phyloP scores from a whole-genome alignment of 2,329 filamentous ascomycete species.

The Annulohypoxylon truncatum region DNA sequence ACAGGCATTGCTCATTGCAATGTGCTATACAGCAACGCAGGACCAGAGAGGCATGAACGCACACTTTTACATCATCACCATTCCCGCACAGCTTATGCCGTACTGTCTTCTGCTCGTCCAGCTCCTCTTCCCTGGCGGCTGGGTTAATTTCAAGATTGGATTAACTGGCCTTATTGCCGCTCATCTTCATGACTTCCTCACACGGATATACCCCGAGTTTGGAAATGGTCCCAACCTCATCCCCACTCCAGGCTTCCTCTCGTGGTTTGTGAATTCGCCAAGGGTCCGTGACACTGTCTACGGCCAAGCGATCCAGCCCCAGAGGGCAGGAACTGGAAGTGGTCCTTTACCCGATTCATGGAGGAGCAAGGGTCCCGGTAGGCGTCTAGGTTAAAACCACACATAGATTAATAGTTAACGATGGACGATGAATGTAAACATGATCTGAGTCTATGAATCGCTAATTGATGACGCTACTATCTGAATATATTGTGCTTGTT shows the following conservation, averaged over 20 bases:
- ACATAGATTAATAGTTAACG: not conserved
- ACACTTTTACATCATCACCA: slow-evolving; percentile 83
- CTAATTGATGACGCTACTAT: no score
- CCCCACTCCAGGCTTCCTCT: slow-evolving; percentile 78
- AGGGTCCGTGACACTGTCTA: slow-evolving; percentile 64
- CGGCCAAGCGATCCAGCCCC: slow-evolving; percentile 69
- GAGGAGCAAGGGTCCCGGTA: slow-evolving; percentile 71
- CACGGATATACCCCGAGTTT: slow-evolving; percentile 87
- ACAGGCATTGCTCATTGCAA: slow-evolving; percentile 78
- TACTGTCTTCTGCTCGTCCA: slow-evolving; percentile 81
- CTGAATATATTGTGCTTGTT: no score
- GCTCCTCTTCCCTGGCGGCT: slow-evolving; percentile 72
- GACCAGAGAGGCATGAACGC: slow-evolving; percentile 83
- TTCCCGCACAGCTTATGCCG: slow-evolving; percentile 85
- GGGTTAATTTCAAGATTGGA: slow-evolving; percentile 69
- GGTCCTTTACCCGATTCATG: slow-evolving; percentile 72
- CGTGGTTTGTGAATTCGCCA: slow-evolving; percentile 70
- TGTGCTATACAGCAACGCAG: slow-evolving; percentile 86
- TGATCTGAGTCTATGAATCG: not conserved
- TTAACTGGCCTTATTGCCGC: slow-evolving; percentile 85
- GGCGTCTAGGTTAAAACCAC: slow-evolving; percentile 64
- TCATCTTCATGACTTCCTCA: slow-evolving; percentile 91
- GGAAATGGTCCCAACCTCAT: slow-evolving; percentile 84
- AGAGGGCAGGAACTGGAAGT: slow-evolving; percentile 47
- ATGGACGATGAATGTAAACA: not conserved